Evolutionary conservation across 768 basidiomycete genomes (phyloP), one percentile per base, ranked within the genome.

Genomic region (Lenzites betulinus): DNA sequence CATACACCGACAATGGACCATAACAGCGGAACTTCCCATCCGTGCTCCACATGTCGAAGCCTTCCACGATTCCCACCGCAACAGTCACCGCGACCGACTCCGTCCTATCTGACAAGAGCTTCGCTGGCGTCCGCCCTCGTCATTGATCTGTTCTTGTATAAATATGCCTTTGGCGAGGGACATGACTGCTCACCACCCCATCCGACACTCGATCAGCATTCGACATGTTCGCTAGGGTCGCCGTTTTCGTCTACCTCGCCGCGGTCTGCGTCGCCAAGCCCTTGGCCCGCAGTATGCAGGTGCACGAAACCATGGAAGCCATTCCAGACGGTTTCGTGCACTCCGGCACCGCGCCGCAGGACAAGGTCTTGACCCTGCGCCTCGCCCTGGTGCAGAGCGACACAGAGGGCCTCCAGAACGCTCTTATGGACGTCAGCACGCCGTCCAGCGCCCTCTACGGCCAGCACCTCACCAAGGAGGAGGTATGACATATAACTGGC

Each of bases 391-490:
- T 67, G 36, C 73, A 74, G 59, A 73, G 63, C 47, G 68, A 79
- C 64, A 71, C 73, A 18, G 63, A 57, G 7, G 77, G 77, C 11
- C 74, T 79, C 20, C 71, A 77, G 63, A 66, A 73, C 51, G 70
- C 68, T 4, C 71, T 78, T 22, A 65, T 70, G 60, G 75, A 70
- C 47, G 75, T 78, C 66, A 76, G 74, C 60, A 74, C 73, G 3
- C 77, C 78, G 7, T 65, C 67, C 28, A 78, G 69, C 62, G 62
- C 68, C 11, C 52, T 66, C 16, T 78, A 75, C 63, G 75, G 77
- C 25, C 70, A 77, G 62, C 74, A 75, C 54, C 62, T 80, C 48
- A 72, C 64, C 59, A 69, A 71, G 64, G 77, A 75, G n/a, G 71
- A 79, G 71, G 78, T 80, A 60, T n/a, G 64, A 28, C 22, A 25